Base-by-base conservation (phyloP, 169 alveolate genomes). In the Cryptosporidium bovis region DNA sequence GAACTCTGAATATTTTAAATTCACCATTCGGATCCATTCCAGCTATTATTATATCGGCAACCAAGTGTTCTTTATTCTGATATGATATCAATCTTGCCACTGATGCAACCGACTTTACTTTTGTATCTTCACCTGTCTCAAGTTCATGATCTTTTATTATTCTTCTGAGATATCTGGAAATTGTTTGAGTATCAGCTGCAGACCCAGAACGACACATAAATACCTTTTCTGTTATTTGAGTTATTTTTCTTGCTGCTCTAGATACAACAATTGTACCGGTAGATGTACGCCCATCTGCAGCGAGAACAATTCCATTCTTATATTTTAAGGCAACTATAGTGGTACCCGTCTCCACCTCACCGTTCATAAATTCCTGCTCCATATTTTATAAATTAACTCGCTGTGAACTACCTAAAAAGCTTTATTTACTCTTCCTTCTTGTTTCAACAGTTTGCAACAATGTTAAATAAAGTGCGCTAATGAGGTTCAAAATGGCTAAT, bases 231-330 rank as follows among this genome's bases (percentile, higher is more conserved):
- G 94, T 82, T 53, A 94, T 84, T 36, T 94, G 91, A 83, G 97
- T 94, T 33, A 96, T 95, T 93, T 96, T 97, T 53, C 98, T 87
- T 6, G 98, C 96, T 31, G 96, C 97, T 48, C 98, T 91, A 66
- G 94, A 94, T 27, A 95, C 97, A 48, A 96, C 96, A 50, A 93
- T 93, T 5, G 94, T 84, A 33, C 99, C 99, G 16, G 97, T 94
- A 12, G 99, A 96, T 1, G 98, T 97, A 36, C 99, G 92, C 15
- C 97, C 91, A 92, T 97, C 99, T 29, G 98, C 98, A 5, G 97
- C 98, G 51, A 97, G 82, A 84, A 96, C 93, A 33, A 97, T 97
- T 18, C 99, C 99, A 20, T 95, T 97, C 24, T 91, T 91, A 84
- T 91, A 96, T 51, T 94, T 92, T 82, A 95, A 83, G 3, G 97